Evolutionary conservation across 768 basidiomycete genomes (phyloP).

Genomic region (Psilocybe cyanescens): DNA sequence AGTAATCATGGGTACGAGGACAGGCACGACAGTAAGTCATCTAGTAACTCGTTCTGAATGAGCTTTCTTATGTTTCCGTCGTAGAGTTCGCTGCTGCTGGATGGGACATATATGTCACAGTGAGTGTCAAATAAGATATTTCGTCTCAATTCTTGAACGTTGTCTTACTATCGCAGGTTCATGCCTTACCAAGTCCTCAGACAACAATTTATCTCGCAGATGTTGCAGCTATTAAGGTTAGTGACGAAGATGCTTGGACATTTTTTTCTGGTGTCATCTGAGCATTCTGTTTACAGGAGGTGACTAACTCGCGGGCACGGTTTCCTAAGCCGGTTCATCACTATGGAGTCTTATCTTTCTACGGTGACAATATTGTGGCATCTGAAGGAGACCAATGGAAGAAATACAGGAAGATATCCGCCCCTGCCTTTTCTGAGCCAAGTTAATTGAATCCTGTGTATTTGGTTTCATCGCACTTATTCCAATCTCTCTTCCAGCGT

Average conservation of each 20-base stretch:
- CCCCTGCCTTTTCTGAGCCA: slow-evolving; percentile 68
- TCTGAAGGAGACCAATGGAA: slow-evolving; percentile 72
- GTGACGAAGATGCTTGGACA: not conserved
- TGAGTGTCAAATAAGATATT: slow-evolving; percentile 11
- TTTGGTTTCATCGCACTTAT: not conserved
- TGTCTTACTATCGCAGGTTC: slow-evolving; percentile 21
- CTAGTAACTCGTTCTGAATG: not conserved
- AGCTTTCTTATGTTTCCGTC: not conserved
- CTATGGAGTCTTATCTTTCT: slow-evolving; percentile 51
- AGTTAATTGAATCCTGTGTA: not conserved
- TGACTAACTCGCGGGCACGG: slow-evolving; percentile 47
- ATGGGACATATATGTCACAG: slow-evolving; percentile 36
- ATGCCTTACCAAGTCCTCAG: slow-evolving; percentile 23
- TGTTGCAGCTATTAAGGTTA: slow-evolving; percentile 42
- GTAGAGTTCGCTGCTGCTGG: slow-evolving; percentile 34
- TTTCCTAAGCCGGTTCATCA: slow-evolving; percentile 60
- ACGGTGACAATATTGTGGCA: slow-evolving; percentile 63
- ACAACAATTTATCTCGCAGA: slow-evolving; percentile 37
- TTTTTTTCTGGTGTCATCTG: not conserved
- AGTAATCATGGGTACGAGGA: slow-evolving; percentile 29
- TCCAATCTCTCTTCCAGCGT: slow-evolving; percentile 28
- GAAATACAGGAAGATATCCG: slow-evolving; percentile 61
- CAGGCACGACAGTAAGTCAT: slow-evolving; percentile 31
- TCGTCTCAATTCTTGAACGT: no score
- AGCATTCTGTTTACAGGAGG: slow-evolving; percentile 39